These are phyloP conservation scores for Dalechampia spathulata DNA, from an alignment of 441 rosid species.

Conservation along the genomic window DNA sequence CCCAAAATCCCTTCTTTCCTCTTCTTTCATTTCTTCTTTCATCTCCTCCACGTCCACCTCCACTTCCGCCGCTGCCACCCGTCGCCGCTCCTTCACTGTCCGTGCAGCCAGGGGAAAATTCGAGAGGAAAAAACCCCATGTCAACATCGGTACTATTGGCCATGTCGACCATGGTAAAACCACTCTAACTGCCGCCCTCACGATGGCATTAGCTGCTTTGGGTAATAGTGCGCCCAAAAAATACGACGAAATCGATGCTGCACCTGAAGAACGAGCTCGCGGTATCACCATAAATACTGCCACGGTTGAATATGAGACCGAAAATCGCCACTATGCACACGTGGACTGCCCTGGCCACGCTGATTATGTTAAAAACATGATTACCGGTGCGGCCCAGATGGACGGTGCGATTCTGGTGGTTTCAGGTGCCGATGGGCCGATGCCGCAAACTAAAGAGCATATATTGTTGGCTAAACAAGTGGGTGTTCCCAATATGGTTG, in stretches of 20 bases:
- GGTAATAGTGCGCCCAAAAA: slow-evolving; percentile 78
- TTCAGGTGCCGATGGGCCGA: slow-evolving; percentile 85
- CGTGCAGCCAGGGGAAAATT: slow-evolving; percentile 92
- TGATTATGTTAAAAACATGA: no score
- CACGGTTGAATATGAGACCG: slow-evolving; percentile 89
- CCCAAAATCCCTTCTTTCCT: slow-evolving; percentile 36
- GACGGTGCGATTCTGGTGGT: slow-evolving; percentile 81
- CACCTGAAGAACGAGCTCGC: slow-evolving; percentile 94
- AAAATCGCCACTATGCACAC: slow-evolving; percentile 85
- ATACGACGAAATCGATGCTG: slow-evolving; percentile 98
- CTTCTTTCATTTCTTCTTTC: slow-evolving; percentile 39
- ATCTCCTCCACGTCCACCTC: slow-evolving; percentile 17
- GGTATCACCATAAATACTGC: slow-evolving; percentile 97
- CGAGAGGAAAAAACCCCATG: slow-evolving; percentile 94
- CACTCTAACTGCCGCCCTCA: slow-evolving; percentile 86
- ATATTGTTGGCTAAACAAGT: slow-evolving; percentile 82
- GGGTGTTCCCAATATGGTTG: slow-evolving; percentile 89
- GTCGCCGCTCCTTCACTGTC: slow-evolving; percentile 44
- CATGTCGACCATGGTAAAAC: slow-evolving; percentile 99
- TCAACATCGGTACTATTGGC: slow-evolving; percentile 94
- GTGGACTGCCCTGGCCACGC: slow-evolving; percentile 91
- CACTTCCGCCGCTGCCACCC: slow-evolving; percentile 14
- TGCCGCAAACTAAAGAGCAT: slow-evolving; percentile 94
- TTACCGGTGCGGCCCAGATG: no score
- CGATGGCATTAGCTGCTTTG: slow-evolving; percentile 84